Evolutionary conservation across 106 monocot genomes (phyloP).

Genomic region (Phalaenopsis equestris): DNA sequence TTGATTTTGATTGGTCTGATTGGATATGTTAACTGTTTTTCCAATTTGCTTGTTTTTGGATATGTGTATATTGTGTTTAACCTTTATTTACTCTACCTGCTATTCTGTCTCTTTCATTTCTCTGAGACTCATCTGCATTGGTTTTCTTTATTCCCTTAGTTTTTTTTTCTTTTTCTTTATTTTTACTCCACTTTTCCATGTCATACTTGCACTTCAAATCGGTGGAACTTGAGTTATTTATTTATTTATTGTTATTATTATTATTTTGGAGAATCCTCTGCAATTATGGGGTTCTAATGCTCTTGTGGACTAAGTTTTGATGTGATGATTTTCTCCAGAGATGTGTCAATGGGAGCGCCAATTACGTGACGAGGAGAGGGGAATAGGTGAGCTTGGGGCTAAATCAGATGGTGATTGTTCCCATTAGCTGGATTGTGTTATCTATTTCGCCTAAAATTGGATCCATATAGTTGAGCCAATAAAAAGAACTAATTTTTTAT

Average conservation of each 20-base stretch:
- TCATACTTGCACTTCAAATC: background rate
- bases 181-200: background rate
- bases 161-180: background rate
- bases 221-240: background rate
- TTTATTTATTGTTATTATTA: too few relatives aligned
- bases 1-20: background rate
- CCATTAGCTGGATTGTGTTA: background rate
- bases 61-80: background rate
- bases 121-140: background rate
- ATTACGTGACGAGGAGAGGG: slow-evolving; percentile 20
- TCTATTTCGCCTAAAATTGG: background rate
- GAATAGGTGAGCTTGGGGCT: slow-evolving; percentile 6
- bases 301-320: background rate
- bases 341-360: slow-evolving; percentile 19
- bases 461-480: background rate
- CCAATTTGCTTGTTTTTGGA: background rate
- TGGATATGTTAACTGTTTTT: background rate
- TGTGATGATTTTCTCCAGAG: slow-evolving; percentile 12
- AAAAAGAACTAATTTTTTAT: background rate
- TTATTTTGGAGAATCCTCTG: background rate
- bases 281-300: background rate
- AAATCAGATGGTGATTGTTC: slow-evolving; percentile 22
- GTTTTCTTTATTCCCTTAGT: background rate
- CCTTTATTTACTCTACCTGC: background rate
- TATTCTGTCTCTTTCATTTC: background rate